Conservation (phyloP, 306 rosid species). For the Datisca glomerata region DNA sequence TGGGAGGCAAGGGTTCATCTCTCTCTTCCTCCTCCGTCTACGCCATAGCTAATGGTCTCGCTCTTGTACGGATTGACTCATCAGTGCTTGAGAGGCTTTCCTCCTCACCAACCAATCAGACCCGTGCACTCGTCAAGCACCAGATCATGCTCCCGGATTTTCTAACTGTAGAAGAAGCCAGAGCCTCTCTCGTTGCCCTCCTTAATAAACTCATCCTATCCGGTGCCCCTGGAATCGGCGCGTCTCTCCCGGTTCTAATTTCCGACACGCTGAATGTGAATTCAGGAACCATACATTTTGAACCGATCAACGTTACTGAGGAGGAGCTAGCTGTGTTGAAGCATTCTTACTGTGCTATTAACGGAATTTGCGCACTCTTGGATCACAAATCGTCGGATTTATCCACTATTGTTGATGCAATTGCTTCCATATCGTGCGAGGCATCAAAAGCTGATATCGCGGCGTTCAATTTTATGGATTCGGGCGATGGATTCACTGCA, state of each 20-base stretch:
- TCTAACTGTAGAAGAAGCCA: conserved; percentile 27
- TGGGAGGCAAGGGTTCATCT: conserved; percentile 72
- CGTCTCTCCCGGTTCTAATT: conserved; percentile 25
- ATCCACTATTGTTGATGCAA: conserved; percentile 35
- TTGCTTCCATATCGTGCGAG: conserved; percentile 75
- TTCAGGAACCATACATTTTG: conserved; percentile 6
- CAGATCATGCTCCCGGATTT: conserved; percentile 23
- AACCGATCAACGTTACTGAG: conserved; percentile 28
- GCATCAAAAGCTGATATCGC: conserved; percentile 51
- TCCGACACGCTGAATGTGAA: conserved; percentile 32
- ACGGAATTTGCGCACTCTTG: conserved; percentile 40
- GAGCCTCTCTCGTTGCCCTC: conserved; percentile 45
- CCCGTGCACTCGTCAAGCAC: conserved; percentile 14
- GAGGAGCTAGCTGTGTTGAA: conserved; percentile 31
- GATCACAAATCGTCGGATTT: conserved; percentile 48
- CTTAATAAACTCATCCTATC: conserved; percentile 52
- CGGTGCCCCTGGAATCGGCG: conserved; percentile 21
- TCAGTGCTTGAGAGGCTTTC: conserved; percentile 41
- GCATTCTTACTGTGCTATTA: conserved; percentile 17
- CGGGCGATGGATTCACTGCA: conserved; percentile 53
- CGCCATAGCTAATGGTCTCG: conserved; percentile 35
- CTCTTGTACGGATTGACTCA: conserved; percentile 46
- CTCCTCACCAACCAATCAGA: conserved; percentile 14
- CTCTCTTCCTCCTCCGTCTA: conserved; percentile 52
- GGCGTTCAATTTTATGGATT: conserved; percentile 50